Conservation (phyloP, 805 yeast genomes). For the Saccharomycopsis sp. region DNA sequence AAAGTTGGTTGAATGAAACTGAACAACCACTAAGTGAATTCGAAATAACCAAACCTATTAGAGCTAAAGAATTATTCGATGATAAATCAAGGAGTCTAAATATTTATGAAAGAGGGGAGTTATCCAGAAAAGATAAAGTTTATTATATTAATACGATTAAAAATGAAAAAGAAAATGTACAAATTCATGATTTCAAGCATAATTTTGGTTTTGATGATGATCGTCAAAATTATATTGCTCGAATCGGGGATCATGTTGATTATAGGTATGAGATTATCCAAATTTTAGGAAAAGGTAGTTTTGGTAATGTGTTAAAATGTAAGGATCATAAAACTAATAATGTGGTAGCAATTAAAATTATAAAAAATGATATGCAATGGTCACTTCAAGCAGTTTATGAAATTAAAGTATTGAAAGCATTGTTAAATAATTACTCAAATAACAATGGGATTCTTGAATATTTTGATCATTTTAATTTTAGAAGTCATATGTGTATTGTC, state of each 20-base stretch:
- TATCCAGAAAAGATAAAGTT: constrained; percentile 9
- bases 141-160: constrained; percentile 8
- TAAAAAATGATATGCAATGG: constrained; percentile 64
- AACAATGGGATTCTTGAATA: constrained; percentile 38
- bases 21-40: too few relatives aligned
- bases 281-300: constrained; percentile 67
- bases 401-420: constrained; percentile 49
- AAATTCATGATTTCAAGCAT: constrained; percentile 26
- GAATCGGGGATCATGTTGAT: constrained; percentile 60
- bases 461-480: constrained; percentile 61
- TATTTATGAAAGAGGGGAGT: constrained; percentile 13
- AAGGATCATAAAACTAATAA: constrained; percentile 51
- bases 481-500: constrained; percentile 74
- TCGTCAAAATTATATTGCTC: constrained; percentile 47
- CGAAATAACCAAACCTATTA: not conserved
- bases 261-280: constrained; percentile 57
- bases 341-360: constrained; percentile 64
- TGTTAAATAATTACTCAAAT: constrained; percentile 27
- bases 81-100: constrained; percentile 7
- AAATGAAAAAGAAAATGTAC: constrained; percentile 2
- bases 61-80: not conserved
- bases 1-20: too few relatives aligned
- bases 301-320: constrained; percentile 68
- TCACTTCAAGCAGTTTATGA: constrained; percentile 71
- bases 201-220: constrained; percentile 70